Percentiles rank a stretch among this genome's conserved stretches.
These are phyloP conservation scores for Pulchroboletus neoregius DNA, from an alignment of 1,284 basidiomycete genomes.

Conservation along the genomic window DNA sequence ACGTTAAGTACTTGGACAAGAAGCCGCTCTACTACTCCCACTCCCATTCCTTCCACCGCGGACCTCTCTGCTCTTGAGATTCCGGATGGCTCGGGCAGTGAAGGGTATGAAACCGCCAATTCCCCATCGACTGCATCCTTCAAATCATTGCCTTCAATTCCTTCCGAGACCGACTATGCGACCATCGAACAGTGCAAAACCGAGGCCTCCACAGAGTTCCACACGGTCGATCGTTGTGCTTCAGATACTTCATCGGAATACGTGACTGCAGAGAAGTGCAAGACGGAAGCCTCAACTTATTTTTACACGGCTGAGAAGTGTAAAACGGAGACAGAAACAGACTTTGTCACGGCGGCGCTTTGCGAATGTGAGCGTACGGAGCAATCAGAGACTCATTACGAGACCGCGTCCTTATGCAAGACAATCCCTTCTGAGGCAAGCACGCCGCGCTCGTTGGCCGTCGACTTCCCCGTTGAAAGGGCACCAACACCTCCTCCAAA, in stretches of 20 bases:
- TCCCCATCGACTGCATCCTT: constrained; percentile 44
- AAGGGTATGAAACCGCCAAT: constrained; percentile 33
- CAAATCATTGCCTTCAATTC: constrained; percentile 47
- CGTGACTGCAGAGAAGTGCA: constrained; percentile 48
- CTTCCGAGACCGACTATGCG: constrained; percentile 48
- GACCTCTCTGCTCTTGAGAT: constrained; percentile 31
- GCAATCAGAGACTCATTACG: constrained; percentile 46
- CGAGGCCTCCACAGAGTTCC: constrained; percentile 47
- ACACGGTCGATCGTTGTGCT: constrained; percentile 39
- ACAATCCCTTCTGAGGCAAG: constrained; percentile 39
- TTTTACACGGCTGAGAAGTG: constrained; percentile 47
- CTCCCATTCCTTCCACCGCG: constrained; percentile 27
- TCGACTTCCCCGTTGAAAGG: constrained; percentile 27
- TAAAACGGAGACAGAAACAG: constrained; percentile 44
- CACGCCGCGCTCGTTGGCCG: constrained; percentile 36
- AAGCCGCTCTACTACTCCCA: constrained; percentile 31
- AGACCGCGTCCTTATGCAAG: constrained; percentile 47
- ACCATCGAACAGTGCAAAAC: constrained; percentile 48
- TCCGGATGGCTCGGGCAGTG: constrained; percentile 31
- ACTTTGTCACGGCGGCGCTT: constrained; percentile 49
- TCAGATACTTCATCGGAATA: constrained; percentile 41
- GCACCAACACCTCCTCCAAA: constrained; percentile 29
- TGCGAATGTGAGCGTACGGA: constrained; percentile 41
- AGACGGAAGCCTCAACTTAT: constrained; percentile 38
- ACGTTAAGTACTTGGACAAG: constrained; percentile 36